Conservation (phyloP, 345 rosid genomes). For the Kandelia obovata region DNA sequence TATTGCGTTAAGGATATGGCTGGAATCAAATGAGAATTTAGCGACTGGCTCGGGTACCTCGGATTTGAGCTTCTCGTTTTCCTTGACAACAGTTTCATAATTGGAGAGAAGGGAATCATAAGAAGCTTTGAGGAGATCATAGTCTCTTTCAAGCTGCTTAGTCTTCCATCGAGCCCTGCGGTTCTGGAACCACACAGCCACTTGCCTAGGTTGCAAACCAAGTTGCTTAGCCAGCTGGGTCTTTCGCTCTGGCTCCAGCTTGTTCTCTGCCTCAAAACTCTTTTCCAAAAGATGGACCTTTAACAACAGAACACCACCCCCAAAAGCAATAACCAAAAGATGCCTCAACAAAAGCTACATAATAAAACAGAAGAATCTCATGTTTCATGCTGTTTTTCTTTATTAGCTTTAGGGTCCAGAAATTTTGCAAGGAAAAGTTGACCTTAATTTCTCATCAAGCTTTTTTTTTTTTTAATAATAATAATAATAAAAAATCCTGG, state of each 20-base stretch:
- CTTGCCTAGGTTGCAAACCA: constrained; percentile 90
- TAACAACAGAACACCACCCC: not conserved
- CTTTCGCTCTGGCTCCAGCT: constrained; percentile 92
- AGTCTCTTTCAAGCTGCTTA: constrained; percentile 84
- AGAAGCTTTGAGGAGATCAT: constrained; percentile 70
- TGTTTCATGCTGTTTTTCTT: not conserved
- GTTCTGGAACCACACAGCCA: constrained; percentile 97
- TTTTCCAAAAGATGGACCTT: constrained; percentile 81
- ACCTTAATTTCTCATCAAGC: no score
- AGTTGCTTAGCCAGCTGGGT: constrained; percentile 77
- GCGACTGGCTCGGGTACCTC: constrained; percentile 39
- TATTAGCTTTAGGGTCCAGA: no score
- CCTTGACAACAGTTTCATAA: constrained; percentile 50
- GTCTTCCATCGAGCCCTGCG: constrained; percentile 96
- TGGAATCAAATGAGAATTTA: not conserved
- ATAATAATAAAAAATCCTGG: no score
- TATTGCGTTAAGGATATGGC: not conserved
- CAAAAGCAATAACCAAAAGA: no score
- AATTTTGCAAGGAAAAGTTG: no score
- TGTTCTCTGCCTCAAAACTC: constrained; percentile 89
- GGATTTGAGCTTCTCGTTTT: constrained; percentile 59
- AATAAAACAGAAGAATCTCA: not conserved
- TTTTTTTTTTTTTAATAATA: no score
- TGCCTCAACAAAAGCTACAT: not conserved
- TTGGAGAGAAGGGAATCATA: constrained; percentile 62